phyloP scores from a whole-genome alignment of 768 basidiomycete genomes.

The Podaxis rugospora region DNA sequence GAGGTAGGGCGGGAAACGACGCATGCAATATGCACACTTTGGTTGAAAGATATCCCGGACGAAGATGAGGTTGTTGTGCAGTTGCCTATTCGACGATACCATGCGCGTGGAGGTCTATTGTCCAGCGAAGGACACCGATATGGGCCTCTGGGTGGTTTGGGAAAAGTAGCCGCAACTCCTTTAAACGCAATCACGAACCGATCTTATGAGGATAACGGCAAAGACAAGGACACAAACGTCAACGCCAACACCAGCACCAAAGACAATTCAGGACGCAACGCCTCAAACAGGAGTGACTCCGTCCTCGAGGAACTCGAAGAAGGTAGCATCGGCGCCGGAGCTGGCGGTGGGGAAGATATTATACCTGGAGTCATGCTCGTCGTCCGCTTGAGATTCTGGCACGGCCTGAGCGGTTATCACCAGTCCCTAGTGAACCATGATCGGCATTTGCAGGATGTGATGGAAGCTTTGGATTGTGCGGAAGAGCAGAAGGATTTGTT shows the following conservation, averaged over 20 bases:
- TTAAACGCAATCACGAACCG: slow-evolving; percentile 10
- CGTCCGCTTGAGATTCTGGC: slow-evolving; percentile 34
- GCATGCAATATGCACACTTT: slow-evolving; percentile 32
- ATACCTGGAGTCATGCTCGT: slow-evolving; percentile 25
- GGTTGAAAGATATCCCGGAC: slow-evolving; percentile 41
- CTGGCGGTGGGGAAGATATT: slow-evolving; percentile 12
- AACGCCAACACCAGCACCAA: not conserved
- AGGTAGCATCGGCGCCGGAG: not conserved
- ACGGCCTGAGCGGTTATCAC: slow-evolving; percentile 41
- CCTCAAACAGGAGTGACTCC: not conserved
- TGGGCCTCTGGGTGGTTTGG: slow-evolving; percentile 14
- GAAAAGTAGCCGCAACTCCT: not conserved
- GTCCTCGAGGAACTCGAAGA: not conserved
- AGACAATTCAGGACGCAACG: too few relatives aligned
- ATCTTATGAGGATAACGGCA: slow-evolving; percentile 24
- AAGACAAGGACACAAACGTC: slow-evolving; percentile 17
- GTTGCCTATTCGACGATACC: slow-evolving; percentile 20
- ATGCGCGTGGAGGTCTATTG: not conserved
- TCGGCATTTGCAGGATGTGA: slow-evolving; percentile 31
- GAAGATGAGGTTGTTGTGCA: slow-evolving; percentile 24
- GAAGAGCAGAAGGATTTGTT: slow-evolving; percentile 29
- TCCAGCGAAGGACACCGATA: too few relatives aligned
- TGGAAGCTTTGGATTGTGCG: slow-evolving; percentile 39
- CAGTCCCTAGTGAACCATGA: slow-evolving; percentile 30
- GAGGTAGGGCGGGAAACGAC: slow-evolving; percentile 29